Base-by-base conservation (phyloP, 192 early-diverging fungal species). In the Coemansia sp. region DNA sequence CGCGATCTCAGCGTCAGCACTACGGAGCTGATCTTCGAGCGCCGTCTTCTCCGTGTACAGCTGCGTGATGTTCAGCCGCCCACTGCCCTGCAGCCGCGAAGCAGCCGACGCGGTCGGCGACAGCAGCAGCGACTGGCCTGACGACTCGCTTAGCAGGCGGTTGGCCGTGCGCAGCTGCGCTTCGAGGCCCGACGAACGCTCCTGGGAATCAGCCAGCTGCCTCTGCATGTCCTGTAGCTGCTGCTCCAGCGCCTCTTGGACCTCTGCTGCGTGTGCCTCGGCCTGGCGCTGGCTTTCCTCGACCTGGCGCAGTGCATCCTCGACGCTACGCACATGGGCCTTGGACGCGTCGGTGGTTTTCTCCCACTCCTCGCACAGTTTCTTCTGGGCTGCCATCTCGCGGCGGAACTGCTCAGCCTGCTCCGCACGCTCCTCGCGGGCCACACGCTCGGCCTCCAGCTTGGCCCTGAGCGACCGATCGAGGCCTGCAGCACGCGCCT, bases 351-450 rank as follows among this genome's bases (percentile, higher is more conserved):
- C 74, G 3, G 87, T 86, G 36, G 83, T 83, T 27, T 81, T 77
- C 71, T 88, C 86, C 80, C 86, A 90, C 41, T 91, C 83, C 12
- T 80, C 86, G 24, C 85, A 85, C 34, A 91, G 80, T 58, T 86
- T 83, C 61, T 86, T 87, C 71, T 91, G 92, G 5, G 87, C 82
- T 13, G 80, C 85, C 87, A 91, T 90, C 61, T 93, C 92, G 65
- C 74, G 82, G 29, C 84, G 77, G 78, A 91, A 93, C 64, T 87
- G 85, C 67, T 89, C 87, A 3, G 83, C 80, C 61, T 87, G 84
- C 47, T 90, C 87, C 9, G 81, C 64, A 18, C 89, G 66, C n/a
- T 88, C 69, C 34, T 72, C 76, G 60, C 89, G 87, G 10, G 89
- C 87, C 62, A 77, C 67, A 0, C 72, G 77, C 29, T 83, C 72